Percentiles rank a stretch among this genome's conserved stretches.
These are phyloP conservation scores for Epichloe baconii DNA, from an alignment of 2,329 filamentous ascomycete genomes.

Conservation along the genomic window DNA sequence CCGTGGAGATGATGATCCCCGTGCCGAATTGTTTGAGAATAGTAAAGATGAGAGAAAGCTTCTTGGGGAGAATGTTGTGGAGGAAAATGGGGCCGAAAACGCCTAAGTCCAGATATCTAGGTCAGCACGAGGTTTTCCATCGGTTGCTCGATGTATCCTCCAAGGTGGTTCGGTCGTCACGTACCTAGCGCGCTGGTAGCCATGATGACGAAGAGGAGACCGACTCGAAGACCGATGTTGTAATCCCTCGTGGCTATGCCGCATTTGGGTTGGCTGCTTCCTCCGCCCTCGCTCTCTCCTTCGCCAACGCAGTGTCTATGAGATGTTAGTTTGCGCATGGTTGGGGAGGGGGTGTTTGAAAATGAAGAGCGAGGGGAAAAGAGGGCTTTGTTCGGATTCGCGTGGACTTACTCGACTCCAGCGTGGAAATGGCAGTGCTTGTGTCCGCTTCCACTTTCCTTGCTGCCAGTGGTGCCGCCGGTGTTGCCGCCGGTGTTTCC, in stretches of 20 bases:
- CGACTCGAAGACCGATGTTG: conserved; percentile 54
- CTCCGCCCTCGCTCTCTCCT: conserved; percentile 24
- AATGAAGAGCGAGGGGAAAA: not conserved
- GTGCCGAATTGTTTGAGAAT: conserved; percentile 63
- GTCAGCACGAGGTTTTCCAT: too few relatives aligned
- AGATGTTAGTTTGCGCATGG: conserved; percentile 2
- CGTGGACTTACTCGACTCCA: conserved; percentile 50
- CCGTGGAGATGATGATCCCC: conserved; percentile 59
- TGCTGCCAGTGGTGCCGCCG: not conserved
- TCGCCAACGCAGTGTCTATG: conserved; percentile 43
- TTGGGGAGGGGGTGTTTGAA: not conserved
- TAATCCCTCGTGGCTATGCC: conserved; percentile 39
- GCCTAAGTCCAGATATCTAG: conserved; percentile 15
- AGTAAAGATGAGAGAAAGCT: conserved; percentile 38
- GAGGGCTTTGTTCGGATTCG: not conserved
- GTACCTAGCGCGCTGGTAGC: conserved; percentile 51
- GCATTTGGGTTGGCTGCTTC: conserved; percentile 25
- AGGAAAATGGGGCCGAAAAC: conserved; percentile 57
- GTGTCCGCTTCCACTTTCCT: conserved; percentile 5
- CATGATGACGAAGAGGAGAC: conserved; percentile 59
- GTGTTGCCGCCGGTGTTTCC: conserved; percentile 3
- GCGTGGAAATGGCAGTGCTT: conserved; percentile 50
- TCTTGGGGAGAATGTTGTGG: conserved; percentile 40
- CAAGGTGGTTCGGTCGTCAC: conserved; percentile 1
- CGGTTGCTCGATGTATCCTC: not conserved